These are phyloP conservation scores for Trichoderma endophyticum DNA, from an alignment of 2,329 filamentous ascomycete genomes.

Conservation along the genomic window DNA sequence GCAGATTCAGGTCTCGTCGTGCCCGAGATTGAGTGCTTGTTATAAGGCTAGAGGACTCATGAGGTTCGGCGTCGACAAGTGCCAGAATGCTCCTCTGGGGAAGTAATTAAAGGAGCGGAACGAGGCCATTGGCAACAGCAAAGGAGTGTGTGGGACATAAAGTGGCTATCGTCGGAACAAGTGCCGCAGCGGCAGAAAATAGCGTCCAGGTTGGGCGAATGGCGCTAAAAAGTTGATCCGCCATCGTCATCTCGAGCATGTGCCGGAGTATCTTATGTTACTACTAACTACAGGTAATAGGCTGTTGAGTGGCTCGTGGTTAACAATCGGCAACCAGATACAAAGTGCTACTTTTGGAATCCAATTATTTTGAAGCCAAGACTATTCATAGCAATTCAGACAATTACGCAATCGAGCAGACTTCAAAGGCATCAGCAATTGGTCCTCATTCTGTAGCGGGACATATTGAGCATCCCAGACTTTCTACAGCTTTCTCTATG, in stretches of 20 bases:
- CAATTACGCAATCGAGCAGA: not conserved
- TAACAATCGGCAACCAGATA: too few species aligned
- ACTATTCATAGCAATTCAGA: not conserved
- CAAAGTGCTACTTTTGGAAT: too few species aligned
- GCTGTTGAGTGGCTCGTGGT: too few species aligned
- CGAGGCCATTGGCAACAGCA: not conserved
- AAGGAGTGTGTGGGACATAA: constrained; percentile 9
- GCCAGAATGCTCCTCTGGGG: not conserved
- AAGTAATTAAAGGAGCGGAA: not conserved
- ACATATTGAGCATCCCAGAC: constrained; percentile 8
- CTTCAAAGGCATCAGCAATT: not conserved
- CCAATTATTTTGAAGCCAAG: not conserved
- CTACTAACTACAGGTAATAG: too few species aligned
- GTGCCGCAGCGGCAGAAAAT: not conserved
- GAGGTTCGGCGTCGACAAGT: not conserved
- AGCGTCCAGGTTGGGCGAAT: not conserved
- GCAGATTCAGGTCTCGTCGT: not conserved
- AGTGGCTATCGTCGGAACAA: constrained; percentile 19
- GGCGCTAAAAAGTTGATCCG: constrained; percentile 16
- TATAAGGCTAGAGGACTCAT: constrained; percentile 1
- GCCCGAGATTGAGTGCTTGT: not conserved
- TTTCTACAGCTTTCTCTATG: constrained; percentile 18
- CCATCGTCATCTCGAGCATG: not conserved
- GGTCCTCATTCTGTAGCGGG: constrained; percentile 14
- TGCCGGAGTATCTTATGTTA: not conserved